Percentiles rank a stretch among this genome's conserved stretches.
Conservation (phyloP, 2,329 filamentous ascomycete genomes). For the Hirsutella minnesotensis region DNA sequence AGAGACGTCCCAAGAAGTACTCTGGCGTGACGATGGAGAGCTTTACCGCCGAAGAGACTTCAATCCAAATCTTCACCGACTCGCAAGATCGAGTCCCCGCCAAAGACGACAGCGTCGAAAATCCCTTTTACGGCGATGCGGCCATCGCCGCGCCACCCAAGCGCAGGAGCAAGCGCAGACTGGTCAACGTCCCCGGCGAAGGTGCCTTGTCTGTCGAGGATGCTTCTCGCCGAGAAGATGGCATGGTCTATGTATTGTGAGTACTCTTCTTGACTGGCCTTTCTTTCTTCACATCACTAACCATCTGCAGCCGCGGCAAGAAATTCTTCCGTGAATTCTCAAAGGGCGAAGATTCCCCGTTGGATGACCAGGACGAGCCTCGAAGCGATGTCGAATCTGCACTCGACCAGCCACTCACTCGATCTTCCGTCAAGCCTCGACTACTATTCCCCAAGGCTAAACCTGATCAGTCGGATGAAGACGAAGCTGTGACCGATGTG, state of each 20-base stretch:
- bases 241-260: slow-evolving; percentile 68
- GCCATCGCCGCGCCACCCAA: slow-evolving; percentile 26
- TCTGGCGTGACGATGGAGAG: slow-evolving; percentile 42
- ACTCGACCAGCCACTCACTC: slow-evolving; percentile 40
- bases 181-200: slow-evolving; percentile 43
- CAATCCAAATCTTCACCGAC: slow-evolving; percentile 68
- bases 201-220: slow-evolving; percentile 49
- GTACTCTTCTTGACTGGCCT: slow-evolving; percentile 21
- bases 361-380: slow-evolving; percentile 17
- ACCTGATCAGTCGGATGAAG: slow-evolving; percentile 32
- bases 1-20: slow-evolving; percentile 45
- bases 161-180: slow-evolving; percentile 43
- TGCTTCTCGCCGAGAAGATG: slow-evolving; percentile 53
- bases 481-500: slow-evolving; percentile 47
- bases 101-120: slow-evolving; percentile 51
- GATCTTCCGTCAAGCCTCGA: slow-evolving; percentile 59
- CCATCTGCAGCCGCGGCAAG: slow-evolving; percentile 55
- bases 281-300: neutral
- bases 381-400: slow-evolving; percentile 22
- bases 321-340: slow-evolving; percentile 62
- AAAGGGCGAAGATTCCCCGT: slow-evolving; percentile 20
- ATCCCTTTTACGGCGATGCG: slow-evolving; percentile 55
- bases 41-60: slow-evolving; percentile 43
- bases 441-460: slow-evolving; percentile 53
- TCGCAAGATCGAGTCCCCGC: slow-evolving; percentile 66